A percentile compares a stretch with the other conserved stretches of the same genome.
Evolutionary conservation across 768 basidiomycete genomes (phyloP).

Genomic region (Hypholoma sublateritium): DNA sequence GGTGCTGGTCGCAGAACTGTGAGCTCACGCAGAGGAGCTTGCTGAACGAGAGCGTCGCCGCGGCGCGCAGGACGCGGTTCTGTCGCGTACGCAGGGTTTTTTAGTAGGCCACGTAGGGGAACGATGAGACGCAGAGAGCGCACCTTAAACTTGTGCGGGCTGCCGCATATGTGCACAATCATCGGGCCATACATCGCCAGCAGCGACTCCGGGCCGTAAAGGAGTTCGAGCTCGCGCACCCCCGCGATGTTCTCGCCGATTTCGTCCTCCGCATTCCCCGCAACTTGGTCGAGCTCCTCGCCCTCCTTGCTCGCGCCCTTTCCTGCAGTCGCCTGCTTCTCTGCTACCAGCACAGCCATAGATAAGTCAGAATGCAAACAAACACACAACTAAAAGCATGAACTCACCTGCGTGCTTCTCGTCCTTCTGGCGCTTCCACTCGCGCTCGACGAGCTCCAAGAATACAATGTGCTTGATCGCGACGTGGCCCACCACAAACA

Average conservation of each 20-base stretch:
- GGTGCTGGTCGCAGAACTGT: slow-evolving; percentile 89
- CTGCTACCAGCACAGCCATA: slow-evolving; percentile 38
- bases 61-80: slow-evolving; percentile 85
- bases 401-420: slow-evolving; percentile 74
- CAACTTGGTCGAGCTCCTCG: slow-evolving; percentile 96
- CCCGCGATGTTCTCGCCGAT: slow-evolving; percentile 89
- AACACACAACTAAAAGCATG: neutral
- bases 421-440: slow-evolving; percentile 96
- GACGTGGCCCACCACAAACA: slow-evolving; percentile 95
- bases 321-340: slow-evolving; percentile 44
- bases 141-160: slow-evolving; percentile 90
- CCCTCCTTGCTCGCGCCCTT: slow-evolving; percentile 50
- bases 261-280: slow-evolving; percentile 97
- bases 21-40: slow-evolving; percentile 97
- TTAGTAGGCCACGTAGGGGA: neutral
- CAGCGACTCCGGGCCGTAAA: slow-evolving; percentile 81
- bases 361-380: neutral
- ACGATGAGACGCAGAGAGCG: slow-evolving; percentile 7
- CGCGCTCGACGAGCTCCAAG: slow-evolving; percentile 91
- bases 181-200: slow-evolving; percentile 87
- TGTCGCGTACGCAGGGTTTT: slow-evolving; percentile 30
- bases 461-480: slow-evolving; percentile 98
- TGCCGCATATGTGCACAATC: slow-evolving; percentile 87
- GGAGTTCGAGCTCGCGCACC: slow-evolving; percentile 82
- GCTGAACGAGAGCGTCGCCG: slow-evolving; percentile 86